Base-by-base conservation (phyloP, 2,329 filamentous ascomycete species). In the Gnomoniopsis smithogilvyi region DNA sequence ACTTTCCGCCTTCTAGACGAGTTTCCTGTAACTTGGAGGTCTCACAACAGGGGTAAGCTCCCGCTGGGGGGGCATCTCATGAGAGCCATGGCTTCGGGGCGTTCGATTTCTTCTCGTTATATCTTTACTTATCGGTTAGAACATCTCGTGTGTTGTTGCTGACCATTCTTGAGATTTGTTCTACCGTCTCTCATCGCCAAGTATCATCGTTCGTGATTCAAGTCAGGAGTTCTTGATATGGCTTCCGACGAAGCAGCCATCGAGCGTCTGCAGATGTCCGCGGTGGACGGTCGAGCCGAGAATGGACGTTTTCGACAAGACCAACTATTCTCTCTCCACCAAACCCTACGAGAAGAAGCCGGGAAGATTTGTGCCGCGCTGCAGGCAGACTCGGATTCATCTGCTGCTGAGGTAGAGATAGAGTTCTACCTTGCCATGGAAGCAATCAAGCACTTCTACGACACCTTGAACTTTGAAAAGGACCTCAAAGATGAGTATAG, bases 301-400 rank as follows among this genome's bases (percentile, higher is more conserved):
- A 74, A 73, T 58, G 67, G 70, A 24, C 67, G 71, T 17, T 76
- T 72, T 62, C 71, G 72, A 2, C 74, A 76, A 56, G 61, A 66
- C 4, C 74, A 77, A 60, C 72, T 78, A 22, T 67, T 70, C 46
- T 63, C 63, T 10, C 66, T 78, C 1, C 75, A 77, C 56, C 51
- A 66, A 2, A 52, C 63, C 1, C 64, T 79, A 8, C 57, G 69
- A 6, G 61, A 66, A 17, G 60, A 68, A 36, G 64, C 69, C 21
- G 63, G 63, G 1, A 56, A 64, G 3, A 67, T 77, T 49, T 67
- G 67, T 49, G 63, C 66, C 47, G 71, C 72, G 1, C 67, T 76
- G 33, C 56, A 60, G 10, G 52, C 63, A 1, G 74, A 76, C 49
- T 67, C 70, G 0, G 64, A 64, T 1, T 59, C 67, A 38, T 64